phyloP scores from a whole-genome alignment of 2,329 filamentous ascomycete species.

The Venturia carpophila region DNA sequence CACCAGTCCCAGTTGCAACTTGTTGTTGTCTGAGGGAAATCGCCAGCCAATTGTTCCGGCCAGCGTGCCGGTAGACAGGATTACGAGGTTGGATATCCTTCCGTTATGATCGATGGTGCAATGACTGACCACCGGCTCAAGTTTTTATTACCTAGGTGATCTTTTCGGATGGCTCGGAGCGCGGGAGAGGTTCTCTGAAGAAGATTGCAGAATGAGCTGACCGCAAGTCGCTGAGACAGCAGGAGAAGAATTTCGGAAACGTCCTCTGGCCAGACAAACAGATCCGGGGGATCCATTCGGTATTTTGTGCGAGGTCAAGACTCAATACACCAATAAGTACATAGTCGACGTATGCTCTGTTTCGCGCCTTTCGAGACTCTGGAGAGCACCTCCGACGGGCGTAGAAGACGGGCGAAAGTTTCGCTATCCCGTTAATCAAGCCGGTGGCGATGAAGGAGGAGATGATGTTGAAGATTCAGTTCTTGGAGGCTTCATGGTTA shows the following conservation, averaged over 20 bases:
- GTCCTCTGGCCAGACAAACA: not conserved
- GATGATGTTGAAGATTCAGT: not conserved
- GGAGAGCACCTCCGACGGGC: not conserved
- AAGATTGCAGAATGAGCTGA: not conserved
- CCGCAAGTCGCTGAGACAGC: not conserved
- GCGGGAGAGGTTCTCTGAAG: not conserved
- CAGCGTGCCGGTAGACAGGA: too few relatives aligned
- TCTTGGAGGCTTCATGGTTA: not conserved
- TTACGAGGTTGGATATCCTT: too few relatives aligned
- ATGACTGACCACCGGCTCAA: not conserved
- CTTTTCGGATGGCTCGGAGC: not conserved
- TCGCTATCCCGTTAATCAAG: not conserved
- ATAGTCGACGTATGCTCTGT: slow-evolving; percentile 2
- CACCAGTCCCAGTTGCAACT: too few relatives aligned
- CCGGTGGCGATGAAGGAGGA: not conserved
- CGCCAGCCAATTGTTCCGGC: too few relatives aligned
- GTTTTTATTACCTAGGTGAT: not conserved
- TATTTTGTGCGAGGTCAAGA: not conserved
- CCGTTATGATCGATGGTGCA: too few relatives aligned
- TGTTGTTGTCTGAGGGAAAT: too few relatives aligned
- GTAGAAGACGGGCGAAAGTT: not conserved
- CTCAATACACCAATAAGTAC: not conserved
- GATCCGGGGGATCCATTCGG: not conserved
- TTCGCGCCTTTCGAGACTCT: not conserved
- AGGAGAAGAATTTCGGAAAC: not conserved